Conservation (phyloP, 108 stramenopile species). For the Mediolabrus comicus region DNA sequence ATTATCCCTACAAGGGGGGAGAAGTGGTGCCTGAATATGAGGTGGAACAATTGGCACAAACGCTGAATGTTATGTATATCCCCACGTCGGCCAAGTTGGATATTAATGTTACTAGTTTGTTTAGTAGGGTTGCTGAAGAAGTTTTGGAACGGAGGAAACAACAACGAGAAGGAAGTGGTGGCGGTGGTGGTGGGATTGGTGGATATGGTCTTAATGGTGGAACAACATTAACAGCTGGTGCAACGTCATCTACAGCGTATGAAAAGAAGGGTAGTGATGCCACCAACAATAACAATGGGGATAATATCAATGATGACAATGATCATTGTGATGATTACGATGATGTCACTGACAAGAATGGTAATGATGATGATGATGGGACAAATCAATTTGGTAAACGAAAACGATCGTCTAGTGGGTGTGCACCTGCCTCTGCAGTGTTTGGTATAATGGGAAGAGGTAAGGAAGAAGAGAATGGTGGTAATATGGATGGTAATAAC, state of each 20-base stretch:
- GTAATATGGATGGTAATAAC: no score
- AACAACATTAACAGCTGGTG: neutral
- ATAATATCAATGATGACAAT: no score
- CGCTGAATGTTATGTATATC: conserved; percentile 62
- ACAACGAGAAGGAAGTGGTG: neutral
- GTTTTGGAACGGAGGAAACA: conserved; percentile 42
- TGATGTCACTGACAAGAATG: no score
- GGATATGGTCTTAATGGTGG: no score
- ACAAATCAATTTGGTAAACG: no score
- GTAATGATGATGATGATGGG: no score
- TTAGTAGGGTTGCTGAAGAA: conserved; percentile 63
- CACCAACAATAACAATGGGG: neutral
- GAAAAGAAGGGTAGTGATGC: neutral
- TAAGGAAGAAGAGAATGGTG: no score
- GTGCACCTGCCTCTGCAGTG: no score
- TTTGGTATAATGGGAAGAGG: no score
- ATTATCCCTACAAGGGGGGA: neutral
- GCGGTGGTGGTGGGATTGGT: neutral
- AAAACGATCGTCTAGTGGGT: neutral
- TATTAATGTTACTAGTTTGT: conserved; percentile 57
- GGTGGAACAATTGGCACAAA: conserved; percentile 58
- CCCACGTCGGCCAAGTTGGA: conserved; percentile 71
- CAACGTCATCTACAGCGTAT: neutral
- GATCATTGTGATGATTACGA: no score
- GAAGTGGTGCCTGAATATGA: conserved; percentile 41